Evolutionary conservation across 768 basidiomycete genomes (phyloP).

Genomic region (Multifurca ochricompacta): DNA sequence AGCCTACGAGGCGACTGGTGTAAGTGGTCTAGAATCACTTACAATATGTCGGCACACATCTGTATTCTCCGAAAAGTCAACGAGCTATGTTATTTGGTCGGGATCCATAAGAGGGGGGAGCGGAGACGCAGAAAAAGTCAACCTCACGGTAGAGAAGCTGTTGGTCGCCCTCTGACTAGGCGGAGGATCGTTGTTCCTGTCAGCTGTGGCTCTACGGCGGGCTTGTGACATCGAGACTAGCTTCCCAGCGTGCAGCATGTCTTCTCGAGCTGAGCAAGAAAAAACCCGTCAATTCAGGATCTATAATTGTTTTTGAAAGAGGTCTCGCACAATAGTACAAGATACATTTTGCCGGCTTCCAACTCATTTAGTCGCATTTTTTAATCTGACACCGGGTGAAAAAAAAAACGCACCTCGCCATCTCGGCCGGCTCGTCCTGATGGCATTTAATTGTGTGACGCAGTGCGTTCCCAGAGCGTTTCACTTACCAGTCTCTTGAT

Average conservation of each 20-base stretch:
- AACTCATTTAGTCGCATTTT: not conserved
- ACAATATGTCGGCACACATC: slow-evolving; percentile 66
- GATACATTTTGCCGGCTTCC: slow-evolving; percentile 70
- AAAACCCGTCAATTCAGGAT: not conserved
- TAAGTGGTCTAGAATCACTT: slow-evolving; percentile 23
- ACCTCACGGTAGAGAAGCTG: slow-evolving; percentile 54
- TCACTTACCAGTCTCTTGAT: slow-evolving; percentile 72
- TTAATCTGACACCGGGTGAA: not conserved
- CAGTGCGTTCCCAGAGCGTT: not conserved
- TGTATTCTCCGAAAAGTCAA: slow-evolving; percentile 51
- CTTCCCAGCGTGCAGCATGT: slow-evolving; percentile 47
- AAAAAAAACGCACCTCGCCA: slow-evolving; percentile 42
- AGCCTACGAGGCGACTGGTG: not conserved
- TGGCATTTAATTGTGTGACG: slow-evolving; percentile 8
- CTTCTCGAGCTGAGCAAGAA: slow-evolving; percentile 59
- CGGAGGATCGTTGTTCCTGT: slow-evolving; percentile 39
- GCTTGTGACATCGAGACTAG: slow-evolving; percentile 43
- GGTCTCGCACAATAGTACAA: slow-evolving; percentile 65
- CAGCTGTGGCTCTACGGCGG: slow-evolving; percentile 36
- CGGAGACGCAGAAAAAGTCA: not conserved
- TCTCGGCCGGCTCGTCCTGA: slow-evolving; percentile 75
- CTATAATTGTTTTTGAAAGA: not conserved
- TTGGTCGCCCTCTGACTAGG: slow-evolving; percentile 62
- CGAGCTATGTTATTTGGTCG: slow-evolving; percentile 37
- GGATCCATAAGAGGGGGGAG: slow-evolving; percentile 29